Percentiles rank a stretch among this genome's conserved stretches.
Conservation (phyloP, 106 monocot genomes). For the Platanthera zijinensis region DNA sequence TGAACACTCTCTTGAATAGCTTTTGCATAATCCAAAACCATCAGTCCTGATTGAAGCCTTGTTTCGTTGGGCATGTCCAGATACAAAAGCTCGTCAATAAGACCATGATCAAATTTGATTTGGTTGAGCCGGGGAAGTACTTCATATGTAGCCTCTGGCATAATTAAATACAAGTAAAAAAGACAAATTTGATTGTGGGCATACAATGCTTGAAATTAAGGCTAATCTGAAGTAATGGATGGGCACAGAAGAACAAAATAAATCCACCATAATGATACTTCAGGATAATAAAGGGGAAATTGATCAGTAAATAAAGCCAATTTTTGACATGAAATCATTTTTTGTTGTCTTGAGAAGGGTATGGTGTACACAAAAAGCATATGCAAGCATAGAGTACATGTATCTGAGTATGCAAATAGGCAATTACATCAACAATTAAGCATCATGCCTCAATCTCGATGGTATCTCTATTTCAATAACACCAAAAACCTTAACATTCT, state of each 20-base stretch:
- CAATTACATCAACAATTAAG: neutral
- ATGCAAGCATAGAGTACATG: neutral
- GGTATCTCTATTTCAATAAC: neutral
- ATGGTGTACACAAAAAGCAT: neutral
- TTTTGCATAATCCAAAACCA: slow-evolving; percentile 86
- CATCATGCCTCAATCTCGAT: neutral
- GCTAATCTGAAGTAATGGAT: neutral
- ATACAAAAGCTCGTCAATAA: slow-evolving; percentile 71
- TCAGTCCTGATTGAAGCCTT: slow-evolving; percentile 54
- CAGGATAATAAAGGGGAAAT: neutral
- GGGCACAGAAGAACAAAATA: neutral
- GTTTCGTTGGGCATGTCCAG: slow-evolving; percentile 77
- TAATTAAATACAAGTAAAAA: neutral
- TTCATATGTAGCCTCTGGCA: slow-evolving; percentile 81
- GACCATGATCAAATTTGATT: slow-evolving; percentile 91
- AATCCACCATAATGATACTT: neutral
- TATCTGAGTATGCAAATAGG: neutral
- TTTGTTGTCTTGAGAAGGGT: too few species aligned
- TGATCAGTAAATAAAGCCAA: neutral
- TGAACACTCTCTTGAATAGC: slow-evolving; percentile 84
- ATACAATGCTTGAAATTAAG: neutral
- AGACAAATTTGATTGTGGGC: neutral
- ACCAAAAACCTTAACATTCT: neutral
- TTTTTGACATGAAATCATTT: too few species aligned
- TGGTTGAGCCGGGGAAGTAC: slow-evolving; percentile 81